Evolutionary conservation across 1,284 basidiomycete species (phyloP).

Genomic region (Polyporus tsugae): DNA sequence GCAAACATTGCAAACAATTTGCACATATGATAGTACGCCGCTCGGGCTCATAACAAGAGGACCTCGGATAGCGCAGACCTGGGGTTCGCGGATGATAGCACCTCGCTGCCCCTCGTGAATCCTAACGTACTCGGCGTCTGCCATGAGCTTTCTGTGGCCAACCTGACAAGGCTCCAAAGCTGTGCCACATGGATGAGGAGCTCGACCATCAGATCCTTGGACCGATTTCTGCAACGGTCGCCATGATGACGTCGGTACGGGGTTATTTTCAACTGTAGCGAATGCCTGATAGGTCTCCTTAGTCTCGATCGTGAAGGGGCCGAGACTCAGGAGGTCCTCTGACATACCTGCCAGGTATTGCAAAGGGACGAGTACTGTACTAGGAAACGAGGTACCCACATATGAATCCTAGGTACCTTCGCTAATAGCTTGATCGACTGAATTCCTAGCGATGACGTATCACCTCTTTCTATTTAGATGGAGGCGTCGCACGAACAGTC

Average conservation of each 20-base stretch:
- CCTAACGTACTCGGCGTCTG: neutral
- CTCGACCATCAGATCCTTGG: neutral
- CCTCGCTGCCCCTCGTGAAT: neutral
- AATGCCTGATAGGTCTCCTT: neutral
- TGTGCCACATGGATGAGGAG: constrained; percentile 1
- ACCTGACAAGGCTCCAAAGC: neutral
- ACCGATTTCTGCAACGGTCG: neutral
- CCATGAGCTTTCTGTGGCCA: neutral
- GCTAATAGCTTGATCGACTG: no score
- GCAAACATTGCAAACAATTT: neutral
- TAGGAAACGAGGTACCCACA: neutral
- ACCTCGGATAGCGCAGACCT: neutral
- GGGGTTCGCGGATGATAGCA: neutral
- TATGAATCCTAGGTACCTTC: neutral
- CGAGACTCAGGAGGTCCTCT: neutral
- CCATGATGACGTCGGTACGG: no score
- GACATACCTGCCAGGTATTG: neutral
- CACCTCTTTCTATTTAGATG: no score
- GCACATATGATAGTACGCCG: neutral
- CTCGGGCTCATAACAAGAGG: neutral
- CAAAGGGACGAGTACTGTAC: neutral
- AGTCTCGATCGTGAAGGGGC: neutral
- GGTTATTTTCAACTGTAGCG: neutral
- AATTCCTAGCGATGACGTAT: no score
- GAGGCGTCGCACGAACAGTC: no score